A percentile compares a stretch with the other conserved stretches of the same genome.
Evolutionary conservation across 2,329 filamentous ascomycete genomes (phyloP).

Genomic region (Tolypocladium sp.): DNA sequence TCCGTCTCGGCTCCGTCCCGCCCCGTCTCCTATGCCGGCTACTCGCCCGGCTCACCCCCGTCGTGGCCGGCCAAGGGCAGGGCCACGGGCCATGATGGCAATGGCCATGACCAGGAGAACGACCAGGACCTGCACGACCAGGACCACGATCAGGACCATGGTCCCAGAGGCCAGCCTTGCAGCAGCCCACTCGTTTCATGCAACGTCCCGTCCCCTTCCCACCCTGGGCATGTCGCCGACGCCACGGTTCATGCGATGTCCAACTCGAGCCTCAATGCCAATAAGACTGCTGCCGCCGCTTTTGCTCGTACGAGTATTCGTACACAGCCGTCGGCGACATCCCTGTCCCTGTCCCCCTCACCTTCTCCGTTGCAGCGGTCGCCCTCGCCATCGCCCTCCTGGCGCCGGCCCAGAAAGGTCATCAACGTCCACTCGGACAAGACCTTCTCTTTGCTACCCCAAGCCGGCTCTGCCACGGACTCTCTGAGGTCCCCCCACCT

Average conservation of each 20-base stretch:
- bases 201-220: neutral
- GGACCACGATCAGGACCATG: neutral
- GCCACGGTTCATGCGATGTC: neutral
- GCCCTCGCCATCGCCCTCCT: slow-evolving; percentile 15
- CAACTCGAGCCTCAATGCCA: neutral
- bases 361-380: slow-evolving; percentile 4
- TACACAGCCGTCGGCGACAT: neutral
- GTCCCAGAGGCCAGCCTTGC: neutral
- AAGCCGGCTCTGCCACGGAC: slow-evolving; percentile 18
- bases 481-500: slow-evolving; percentile 29
- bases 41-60: neutral
- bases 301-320: neutral
- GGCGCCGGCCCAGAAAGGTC: slow-evolving; percentile 21
- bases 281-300: neutral
- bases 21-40: slow-evolving; percentile 14
- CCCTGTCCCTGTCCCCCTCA: slow-evolving; percentile 3
- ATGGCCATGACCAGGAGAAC: neutral
- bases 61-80: slow-evolving; percentile 1
- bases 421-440: slow-evolving; percentile 47
- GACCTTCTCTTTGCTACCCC: slow-evolving; percentile 44
- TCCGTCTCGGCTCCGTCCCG: slow-evolving; percentile 12
- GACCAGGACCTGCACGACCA: neutral
- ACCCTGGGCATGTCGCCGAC: neutral
- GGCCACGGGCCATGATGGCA: neutral
- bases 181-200: neutral